phyloP scores from a whole-genome alignment of 495 filamentous ascomycete species.

The Neurospora discreta region DNA sequence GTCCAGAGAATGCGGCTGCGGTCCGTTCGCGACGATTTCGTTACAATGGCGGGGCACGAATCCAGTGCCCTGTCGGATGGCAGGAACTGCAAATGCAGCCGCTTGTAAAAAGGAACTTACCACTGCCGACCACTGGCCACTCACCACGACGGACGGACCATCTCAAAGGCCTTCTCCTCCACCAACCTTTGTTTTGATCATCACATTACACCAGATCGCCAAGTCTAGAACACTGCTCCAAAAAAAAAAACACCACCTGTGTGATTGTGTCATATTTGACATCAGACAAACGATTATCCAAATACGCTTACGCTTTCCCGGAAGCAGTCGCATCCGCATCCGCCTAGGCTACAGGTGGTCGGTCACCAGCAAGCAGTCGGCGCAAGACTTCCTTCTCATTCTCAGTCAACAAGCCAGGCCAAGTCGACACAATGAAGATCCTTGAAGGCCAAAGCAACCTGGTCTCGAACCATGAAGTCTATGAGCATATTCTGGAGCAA shows the following conservation, averaged over 20 bases:
- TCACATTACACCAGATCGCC: neutral
- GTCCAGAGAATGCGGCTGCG: neutral
- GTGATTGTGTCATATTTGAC: neutral
- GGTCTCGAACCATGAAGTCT: slow-evolving; percentile 39
- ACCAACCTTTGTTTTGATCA: neutral
- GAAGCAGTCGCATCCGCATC: neutral
- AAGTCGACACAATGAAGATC: slow-evolving; percentile 32
- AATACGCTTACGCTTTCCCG: neutral
- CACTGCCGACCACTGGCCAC: neutral
- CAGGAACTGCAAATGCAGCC: neutral
- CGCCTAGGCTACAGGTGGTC: neutral
- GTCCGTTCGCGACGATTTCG: neutral
- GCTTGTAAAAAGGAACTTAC: neutral
- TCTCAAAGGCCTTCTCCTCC: neutral
- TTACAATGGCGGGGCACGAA: neutral
- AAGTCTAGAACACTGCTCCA: neutral
- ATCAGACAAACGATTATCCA: neutral
- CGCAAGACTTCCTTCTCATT: neutral
- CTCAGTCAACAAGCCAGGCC: neutral
- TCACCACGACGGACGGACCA: neutral
- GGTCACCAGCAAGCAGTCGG: neutral
- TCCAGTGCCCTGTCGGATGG: neutral
- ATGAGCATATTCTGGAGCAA: slow-evolving; percentile 31
- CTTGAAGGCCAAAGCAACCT: slow-evolving; percentile 35
- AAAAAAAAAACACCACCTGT: neutral